Conservation (phyloP, 768 basidiomycete genomes). For the Lyophyllum decastes region DNA sequence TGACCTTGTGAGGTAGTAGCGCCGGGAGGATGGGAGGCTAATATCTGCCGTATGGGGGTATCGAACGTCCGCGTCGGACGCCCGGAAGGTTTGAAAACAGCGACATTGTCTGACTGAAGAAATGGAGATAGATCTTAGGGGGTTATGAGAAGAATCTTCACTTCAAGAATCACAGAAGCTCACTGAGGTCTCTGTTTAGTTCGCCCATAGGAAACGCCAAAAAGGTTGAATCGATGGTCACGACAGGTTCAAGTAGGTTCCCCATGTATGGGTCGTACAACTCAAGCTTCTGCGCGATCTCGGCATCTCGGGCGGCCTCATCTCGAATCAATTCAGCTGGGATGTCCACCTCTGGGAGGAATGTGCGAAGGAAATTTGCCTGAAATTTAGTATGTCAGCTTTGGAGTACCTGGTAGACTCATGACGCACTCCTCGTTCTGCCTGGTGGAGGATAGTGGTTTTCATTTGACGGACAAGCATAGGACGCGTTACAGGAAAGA, state of each 20-base stretch:
- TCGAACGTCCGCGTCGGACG: conserved; percentile 48
- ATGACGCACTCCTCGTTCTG: conserved; percentile 64
- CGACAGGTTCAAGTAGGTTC: conserved; percentile 48
- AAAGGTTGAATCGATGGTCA: conserved; percentile 30
- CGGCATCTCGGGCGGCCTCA: conserved; percentile 50
- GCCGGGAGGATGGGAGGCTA: conserved; percentile 25
- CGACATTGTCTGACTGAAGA: conserved; percentile 29
- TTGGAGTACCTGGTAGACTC: neutral
- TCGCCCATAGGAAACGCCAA: conserved; percentile 69
- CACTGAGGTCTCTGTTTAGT: conserved; percentile 60
- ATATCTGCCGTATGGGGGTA: conserved; percentile 72
- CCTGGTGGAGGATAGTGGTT: conserved; percentile 44
- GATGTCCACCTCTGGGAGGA: conserved; percentile 76
- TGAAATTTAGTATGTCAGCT: conserved; percentile 26
- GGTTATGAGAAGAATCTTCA: neutral
- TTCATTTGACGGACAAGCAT: conserved; percentile 28
- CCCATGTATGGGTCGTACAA: conserved; percentile 61
- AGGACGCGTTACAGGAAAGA: conserved; percentile 63
- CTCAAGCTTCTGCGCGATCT: conserved; percentile 30
- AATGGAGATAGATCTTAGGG: conserved; percentile 17
- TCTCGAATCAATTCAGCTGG: conserved; percentile 64
- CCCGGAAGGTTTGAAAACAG: conserved; percentile 41
- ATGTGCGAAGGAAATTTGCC: conserved; percentile 73
- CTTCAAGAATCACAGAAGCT: conserved; percentile 19
- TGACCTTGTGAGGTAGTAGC: conserved; percentile 4